Evolutionary conservation across 108 stramenopile genomes (phyloP), one percentile per base, ranked within the genome.

Genomic region (Nitzschia sp.): DNA sequence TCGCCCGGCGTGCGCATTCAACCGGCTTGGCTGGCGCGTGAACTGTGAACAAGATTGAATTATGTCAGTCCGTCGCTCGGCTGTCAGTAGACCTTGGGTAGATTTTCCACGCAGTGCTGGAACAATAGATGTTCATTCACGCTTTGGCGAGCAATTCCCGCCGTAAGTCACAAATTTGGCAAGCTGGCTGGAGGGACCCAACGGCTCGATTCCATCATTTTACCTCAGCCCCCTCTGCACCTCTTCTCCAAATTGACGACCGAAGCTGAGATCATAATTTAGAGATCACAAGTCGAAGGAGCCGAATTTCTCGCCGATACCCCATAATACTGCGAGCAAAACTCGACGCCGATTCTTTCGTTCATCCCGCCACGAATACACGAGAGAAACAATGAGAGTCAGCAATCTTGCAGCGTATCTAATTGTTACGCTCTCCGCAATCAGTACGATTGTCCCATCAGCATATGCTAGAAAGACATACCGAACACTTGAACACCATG

Each of bases 151-250:
- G 48, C 19, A 50, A 50, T 5, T 50, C 48, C 48, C 48, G 48
- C 48, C 21, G 21, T 16, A 4, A 22, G 4, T 50, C 48, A 50
- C 48, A 50, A 50, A 50, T 50, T 50, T 21, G 48, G 9, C 30
- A 56, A 56, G 15, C 19, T 17, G 17, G 5, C 50, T 23, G 50
- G 19, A 5, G 31, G 55, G 55, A 56, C 28, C 30, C 55, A 56
- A 56, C 55, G 55, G 55, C 28, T 31, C 55, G 55, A 56, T 56
- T 29, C 2, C n/a, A 2, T 56, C 55, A 56, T 27, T 25, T 56
- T 56, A 28, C 30, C 23, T 56, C 55, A 8, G 21, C 5, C 5
- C 28, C 55, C 23, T 5, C 27, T 8, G 55, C 55, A 56, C 55
- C 55, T 56, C 21, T 29, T 56, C 55, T 56, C 30, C 21, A 56